These are phyloP conservation scores for Ceratonia siliqua DNA, from an alignment of 306 rosid species.

Conservation along the genomic window DNA sequence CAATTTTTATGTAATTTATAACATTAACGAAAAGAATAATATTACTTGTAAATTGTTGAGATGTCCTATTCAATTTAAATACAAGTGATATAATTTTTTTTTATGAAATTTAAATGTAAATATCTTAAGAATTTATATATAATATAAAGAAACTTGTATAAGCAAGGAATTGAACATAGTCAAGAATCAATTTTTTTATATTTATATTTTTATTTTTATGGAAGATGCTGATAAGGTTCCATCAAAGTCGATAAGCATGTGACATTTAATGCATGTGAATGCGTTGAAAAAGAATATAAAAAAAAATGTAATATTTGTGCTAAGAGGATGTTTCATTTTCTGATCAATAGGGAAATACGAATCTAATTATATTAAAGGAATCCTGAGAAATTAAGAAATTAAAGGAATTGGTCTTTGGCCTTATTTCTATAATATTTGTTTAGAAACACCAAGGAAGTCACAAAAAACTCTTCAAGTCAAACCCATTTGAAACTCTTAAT, in stretches of 20 bases:
- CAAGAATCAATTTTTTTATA: neutral
- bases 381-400: neutral
- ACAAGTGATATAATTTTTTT: too few relatives aligned
- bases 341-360: neutral
- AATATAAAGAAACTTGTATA: too few relatives aligned
- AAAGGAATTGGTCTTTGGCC: neutral
- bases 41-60: too few relatives aligned
- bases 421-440: neutral
- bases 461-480: neutral
- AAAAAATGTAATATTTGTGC: too few relatives aligned
- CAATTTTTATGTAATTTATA: too few relatives aligned
- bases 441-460: neutral
- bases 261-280: constrained; percentile 41
- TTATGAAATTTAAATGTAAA: too few relatives aligned
- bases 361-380: neutral
- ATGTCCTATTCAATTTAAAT: too few relatives aligned
- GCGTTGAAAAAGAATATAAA: constrained; percentile 32
- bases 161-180: too few relatives aligned
- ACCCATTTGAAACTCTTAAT: neutral
- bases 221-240: constrained; percentile 33
- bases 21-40: too few relatives aligned
- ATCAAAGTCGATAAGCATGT: constrained; percentile 28
- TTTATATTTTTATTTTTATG: neutral
- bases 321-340: neutral
- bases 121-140: too few relatives aligned